Evolutionary conservation across 176 grass and related monocot genomes (phyloP).

Genomic region (Aegilops bicornis): DNA sequence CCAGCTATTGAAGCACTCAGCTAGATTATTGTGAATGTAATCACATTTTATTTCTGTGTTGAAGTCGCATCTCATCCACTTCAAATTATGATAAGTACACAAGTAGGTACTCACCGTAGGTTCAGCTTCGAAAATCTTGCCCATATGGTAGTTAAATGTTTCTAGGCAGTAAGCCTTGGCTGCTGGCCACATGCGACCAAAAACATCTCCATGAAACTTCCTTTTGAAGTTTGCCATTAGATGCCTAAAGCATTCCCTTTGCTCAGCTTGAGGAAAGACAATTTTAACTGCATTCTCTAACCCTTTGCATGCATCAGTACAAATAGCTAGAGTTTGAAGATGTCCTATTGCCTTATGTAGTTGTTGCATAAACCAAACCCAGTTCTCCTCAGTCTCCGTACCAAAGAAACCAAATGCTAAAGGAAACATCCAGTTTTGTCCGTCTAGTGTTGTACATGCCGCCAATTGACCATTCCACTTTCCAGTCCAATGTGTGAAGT

Average conservation of each 20-base stretch:
- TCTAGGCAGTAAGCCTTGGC: too few relatives aligned
- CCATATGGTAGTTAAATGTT: too few relatives aligned
- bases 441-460: background rate
- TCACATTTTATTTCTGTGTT: too few relatives aligned
- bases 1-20: too few relatives aligned
- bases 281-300: too few relatives aligned
- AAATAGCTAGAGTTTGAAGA: background rate
- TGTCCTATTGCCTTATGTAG: background rate
- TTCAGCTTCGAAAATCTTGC: too few relatives aligned
- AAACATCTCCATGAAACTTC: background rate
- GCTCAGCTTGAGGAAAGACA: background rate
- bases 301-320: too few relatives aligned
- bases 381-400: background rate
- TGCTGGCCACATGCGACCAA: too few relatives aligned
- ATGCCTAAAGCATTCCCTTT: background rate
- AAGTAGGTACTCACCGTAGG: too few relatives aligned
- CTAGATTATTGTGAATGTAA: too few relatives aligned
- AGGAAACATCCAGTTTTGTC: background rate
- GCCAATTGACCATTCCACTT: background rate
- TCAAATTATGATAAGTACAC: too few relatives aligned
- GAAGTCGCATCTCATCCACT: too few relatives aligned
- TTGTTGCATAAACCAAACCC: background rate
- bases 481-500: background rate
- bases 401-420: background rate
- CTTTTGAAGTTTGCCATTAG: background rate